Evolutionary conservation across 2,329 filamentous ascomycete species (phyloP), one percentile per base, ranked within the genome.

Genomic region (Botrytis squamosa): DNA sequence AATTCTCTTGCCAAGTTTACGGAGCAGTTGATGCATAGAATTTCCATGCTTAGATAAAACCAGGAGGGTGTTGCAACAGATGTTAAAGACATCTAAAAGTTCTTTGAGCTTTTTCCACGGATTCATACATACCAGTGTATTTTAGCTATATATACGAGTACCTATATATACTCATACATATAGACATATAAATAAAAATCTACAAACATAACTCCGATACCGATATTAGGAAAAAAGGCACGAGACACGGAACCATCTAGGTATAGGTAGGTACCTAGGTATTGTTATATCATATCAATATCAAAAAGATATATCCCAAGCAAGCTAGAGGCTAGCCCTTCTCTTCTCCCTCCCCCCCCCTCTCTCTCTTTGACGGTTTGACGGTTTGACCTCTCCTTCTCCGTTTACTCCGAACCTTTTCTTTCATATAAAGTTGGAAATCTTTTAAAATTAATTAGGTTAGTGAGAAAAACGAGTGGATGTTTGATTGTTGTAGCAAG

Each of bases 401-500:
- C 65, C 65, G 44, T 68, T 40, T 55, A 14, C 65, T 68, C 65
- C 46, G 36, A 40, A 40, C 42, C 33, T 36, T 59, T 42, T 68
- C 46, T 68, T 55, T 40, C 16, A 55, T 9, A n/a, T 3, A 29
- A 36, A 40, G 20, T 36, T 67, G 20, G 20, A n/a, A 64, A 29
- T 4, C 3, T 40, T 64, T 42, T 42, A 38, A 10, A 25, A 40
- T 63, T 29, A 64, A 64, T 29, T 64, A 44, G 62, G 52, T 57
- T 57, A 57, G 52, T 57, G 52, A 57, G 52, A 29, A 62, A 65
- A 65, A 64, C 40, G 16, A 44, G 62, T 33, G 40, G 40, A 29
- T 64, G 40, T 65, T 60, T 57, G 44, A 18, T 65, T 33, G n/a
- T 64, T 44, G 38, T 64, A 38, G 62, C 62, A 64, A 46, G 62